phyloP scores from a whole-genome alignment of 2,329 filamentous ascomycete species.

The Fusarium succisae region DNA sequence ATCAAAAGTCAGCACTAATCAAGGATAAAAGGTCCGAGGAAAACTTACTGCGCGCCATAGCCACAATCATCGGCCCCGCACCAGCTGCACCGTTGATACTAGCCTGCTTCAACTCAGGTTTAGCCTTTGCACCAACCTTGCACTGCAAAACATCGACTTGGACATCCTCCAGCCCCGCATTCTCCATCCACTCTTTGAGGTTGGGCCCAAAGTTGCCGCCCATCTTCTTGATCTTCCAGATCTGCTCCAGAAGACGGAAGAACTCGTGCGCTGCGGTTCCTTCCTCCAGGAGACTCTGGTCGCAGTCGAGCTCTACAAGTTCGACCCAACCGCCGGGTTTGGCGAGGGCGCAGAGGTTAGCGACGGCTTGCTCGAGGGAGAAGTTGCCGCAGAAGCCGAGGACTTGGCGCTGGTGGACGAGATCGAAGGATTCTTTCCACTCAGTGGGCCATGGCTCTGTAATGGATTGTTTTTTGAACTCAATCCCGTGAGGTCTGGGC shows the following conservation, averaged over 20 bases:
- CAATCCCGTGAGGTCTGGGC: background rate
- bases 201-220: background rate
- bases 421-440: background rate
- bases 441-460: conserved; percentile 1
- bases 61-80: conserved; percentile 1
- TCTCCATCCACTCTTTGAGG: conserved; percentile 4
- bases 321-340: background rate
- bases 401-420: conserved; percentile 1
- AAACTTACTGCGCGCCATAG: conserved; percentile 4
- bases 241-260: conserved; percentile 1
- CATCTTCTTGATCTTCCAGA: conserved; percentile 11
- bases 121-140: background rate
- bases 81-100: background rate
- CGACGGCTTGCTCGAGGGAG: background rate
- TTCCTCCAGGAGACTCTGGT: background rate
- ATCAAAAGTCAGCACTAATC: background rate
- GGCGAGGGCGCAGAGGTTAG: background rate
- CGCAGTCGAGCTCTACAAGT: conserved; percentile 1
- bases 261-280: background rate
- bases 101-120: background rate
- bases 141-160: background rate
- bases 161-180: background rate
- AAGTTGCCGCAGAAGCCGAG: conserved; percentile 1
- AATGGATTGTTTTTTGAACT: background rate
- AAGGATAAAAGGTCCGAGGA: background rate